Percentiles rank a stretch among this genome's conserved stretches.
phyloP scores from a whole-genome alignment of 1,139 yeast genomes.

The Pneumocystis sp. region DNA sequence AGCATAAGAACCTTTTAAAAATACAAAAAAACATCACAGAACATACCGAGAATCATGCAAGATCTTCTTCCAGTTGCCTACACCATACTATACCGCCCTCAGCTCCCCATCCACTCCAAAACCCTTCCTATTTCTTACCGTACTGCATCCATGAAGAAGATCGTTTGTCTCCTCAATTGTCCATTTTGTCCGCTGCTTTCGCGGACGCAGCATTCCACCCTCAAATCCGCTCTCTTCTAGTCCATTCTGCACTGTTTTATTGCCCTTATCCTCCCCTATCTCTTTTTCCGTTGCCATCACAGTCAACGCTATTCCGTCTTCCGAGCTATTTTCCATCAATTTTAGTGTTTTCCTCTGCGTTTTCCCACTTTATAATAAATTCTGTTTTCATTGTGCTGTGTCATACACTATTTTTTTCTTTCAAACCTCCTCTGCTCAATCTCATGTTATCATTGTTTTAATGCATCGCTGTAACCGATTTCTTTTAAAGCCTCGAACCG shows the following conservation, averaged over 20 bases:
- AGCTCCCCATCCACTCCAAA: not conserved
- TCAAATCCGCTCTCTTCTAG: not conserved
- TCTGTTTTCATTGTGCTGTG: no score
- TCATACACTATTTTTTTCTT: no score
- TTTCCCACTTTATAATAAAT: no score
- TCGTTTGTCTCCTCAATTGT: conserved; percentile 30
- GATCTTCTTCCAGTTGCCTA: conserved; percentile 35
- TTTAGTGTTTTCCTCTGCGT: no score
- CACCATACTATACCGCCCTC: conserved; percentile 23
- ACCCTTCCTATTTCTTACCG: conserved; percentile 9
- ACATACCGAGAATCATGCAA: conserved; percentile 25
- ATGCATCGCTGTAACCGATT: no score
- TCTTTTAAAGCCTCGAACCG: not conserved
- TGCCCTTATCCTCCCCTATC: not conserved
- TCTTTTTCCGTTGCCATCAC: not conserved
- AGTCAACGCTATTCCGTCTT: no score
- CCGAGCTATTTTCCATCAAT: no score
- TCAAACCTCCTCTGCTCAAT: no score
- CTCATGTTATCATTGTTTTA: no score
- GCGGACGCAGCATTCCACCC: not conserved
- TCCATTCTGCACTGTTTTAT: not conserved
- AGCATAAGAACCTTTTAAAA: not conserved
- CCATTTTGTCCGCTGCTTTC: conserved; percentile 23
- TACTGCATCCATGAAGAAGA: conserved; percentile 30
- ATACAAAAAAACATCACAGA: not conserved